Evolutionary conservation across 1,139 yeast species (phyloP).

Genomic region (Debaryomycetaceae sp.): DNA sequence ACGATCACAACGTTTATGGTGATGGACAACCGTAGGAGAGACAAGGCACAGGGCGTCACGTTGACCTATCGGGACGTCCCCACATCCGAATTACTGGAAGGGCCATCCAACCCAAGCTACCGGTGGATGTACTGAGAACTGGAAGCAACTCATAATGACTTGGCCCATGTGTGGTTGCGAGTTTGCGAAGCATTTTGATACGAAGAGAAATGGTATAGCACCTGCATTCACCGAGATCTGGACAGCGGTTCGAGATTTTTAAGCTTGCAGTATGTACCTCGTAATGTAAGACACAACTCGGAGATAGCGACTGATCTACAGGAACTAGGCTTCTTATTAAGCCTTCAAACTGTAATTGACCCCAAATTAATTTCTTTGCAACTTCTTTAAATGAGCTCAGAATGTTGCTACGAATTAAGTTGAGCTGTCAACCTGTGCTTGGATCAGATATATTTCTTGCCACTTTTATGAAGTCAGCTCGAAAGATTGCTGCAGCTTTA

Average conservation of each 20-base stretch:
- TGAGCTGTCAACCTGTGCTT: not conserved
- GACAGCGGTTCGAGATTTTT: no score
- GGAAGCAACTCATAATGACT: constrained; percentile 3
- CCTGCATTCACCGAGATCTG: no score
- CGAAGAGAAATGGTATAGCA: not conserved
- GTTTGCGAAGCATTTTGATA: not conserved
- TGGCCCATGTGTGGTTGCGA: not conserved
- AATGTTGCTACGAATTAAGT: no score
- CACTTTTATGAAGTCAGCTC: not conserved
- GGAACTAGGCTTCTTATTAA: no score
- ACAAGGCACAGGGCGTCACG: constrained; percentile 36
- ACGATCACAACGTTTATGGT: constrained; percentile 27
- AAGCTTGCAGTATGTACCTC: no score
- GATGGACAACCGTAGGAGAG: constrained; percentile 38
- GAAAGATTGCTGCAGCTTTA: no score
- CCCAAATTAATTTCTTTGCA: no score
- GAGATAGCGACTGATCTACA: no score
- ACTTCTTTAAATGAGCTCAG: no score
- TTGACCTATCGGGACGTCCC: constrained; percentile 41
- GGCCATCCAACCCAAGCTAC: constrained; percentile 42
- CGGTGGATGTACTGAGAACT: constrained; percentile 41
- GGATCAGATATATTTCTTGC: not conserved
- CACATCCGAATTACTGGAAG: constrained; percentile 38
- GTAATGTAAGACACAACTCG: no score
- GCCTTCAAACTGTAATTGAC: no score